Percentiles rank a stretch among this genome's conserved stretches.
Conservation (phyloP, 345 rosid species). For the Salix koriyanagi region DNA sequence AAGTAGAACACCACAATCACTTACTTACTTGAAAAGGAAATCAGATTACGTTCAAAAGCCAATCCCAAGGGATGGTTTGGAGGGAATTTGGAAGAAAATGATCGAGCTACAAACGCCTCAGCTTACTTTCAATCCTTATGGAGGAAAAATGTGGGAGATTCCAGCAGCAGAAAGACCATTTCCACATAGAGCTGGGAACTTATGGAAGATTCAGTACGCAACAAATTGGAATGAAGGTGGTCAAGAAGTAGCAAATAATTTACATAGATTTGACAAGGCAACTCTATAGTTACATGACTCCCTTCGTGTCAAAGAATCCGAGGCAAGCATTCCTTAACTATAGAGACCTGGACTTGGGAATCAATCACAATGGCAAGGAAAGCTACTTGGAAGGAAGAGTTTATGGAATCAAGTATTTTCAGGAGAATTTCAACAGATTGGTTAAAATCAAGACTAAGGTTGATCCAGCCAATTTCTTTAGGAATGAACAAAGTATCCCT, state of each 20-base stretch:
- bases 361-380: not conserved
- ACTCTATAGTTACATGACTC: conserved; percentile 8
- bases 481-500: conserved; percentile 28
- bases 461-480: conserved; percentile 33
- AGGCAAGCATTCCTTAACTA: conserved; percentile 14
- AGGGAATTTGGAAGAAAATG: conserved; percentile 20
- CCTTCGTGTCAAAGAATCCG: conserved; percentile 5
- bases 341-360: conserved; percentile 10
- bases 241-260: not conserved
- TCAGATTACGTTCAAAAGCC: conserved; percentile 23
- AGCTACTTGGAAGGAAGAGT: conserved; percentile 11
- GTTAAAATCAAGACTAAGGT: conserved; percentile 9
- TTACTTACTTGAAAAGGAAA: conserved; percentile 16
- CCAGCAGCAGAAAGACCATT: conserved; percentile 3
- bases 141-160: conserved; percentile 13
- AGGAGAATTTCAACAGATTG: conserved; percentile 13
- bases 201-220: conserved; percentile 11
- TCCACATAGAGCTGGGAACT: conserved; percentile 13
- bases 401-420: conserved; percentile 8
- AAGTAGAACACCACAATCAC: not conserved
- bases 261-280: conserved; percentile 14
- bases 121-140: conserved; percentile 15
- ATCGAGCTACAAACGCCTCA: conserved; percentile 1
- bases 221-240: conserved; percentile 6
- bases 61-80: conserved; percentile 19